Evolutionary conservation across 2,329 filamentous ascomycete genomes (phyloP).

Genomic region (Exophiala lecanii-corni): DNA sequence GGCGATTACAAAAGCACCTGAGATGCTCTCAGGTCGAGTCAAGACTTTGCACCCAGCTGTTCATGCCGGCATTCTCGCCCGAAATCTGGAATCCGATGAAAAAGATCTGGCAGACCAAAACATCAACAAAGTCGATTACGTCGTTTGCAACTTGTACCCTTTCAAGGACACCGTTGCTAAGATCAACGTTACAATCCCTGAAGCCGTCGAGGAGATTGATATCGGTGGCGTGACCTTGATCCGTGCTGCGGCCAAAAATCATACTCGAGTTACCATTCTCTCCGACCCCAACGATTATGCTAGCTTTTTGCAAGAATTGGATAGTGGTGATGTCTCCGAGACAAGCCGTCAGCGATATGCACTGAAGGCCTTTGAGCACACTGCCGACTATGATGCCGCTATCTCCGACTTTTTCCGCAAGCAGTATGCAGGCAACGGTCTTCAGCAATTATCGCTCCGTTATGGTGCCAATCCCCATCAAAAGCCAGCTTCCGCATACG

Average conservation of each 20-base stretch:
- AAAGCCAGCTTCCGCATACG: constrained; percentile 86
- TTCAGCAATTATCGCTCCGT: constrained; percentile 77
- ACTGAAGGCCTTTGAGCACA: constrained; percentile 97
- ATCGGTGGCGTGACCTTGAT: constrained; percentile 96
- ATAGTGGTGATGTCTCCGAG: constrained; percentile 80
- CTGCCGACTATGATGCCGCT: constrained; percentile 89
- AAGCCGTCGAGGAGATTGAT: constrained; percentile 98
- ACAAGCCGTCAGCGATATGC: constrained; percentile 82
- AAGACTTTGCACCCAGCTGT: constrained; percentile 97
- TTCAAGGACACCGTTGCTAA: constrained; percentile 98
- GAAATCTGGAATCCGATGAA: constrained; percentile 90
- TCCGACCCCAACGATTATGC: constrained; percentile 92
- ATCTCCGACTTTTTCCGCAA: constrained; percentile 98
- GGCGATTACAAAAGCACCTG: constrained; percentile 91
- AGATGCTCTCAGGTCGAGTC: constrained; percentile 88
- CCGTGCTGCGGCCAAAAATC: constrained; percentile 96
- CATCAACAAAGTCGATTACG: constrained; percentile 91
- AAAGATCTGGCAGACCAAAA: constrained; percentile 94
- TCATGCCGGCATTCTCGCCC: constrained; percentile 78
- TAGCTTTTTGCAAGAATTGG: constrained; percentile 86
- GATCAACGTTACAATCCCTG: constrained; percentile 91
- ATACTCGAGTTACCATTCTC: constrained; percentile 89
- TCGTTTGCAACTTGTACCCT: constrained; percentile 97
- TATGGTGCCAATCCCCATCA: constrained; percentile 98
- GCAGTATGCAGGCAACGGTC: constrained; percentile 82